Conservation (phyloP, 805 yeast species). For the Kluyveromyces nonfermentans region DNA sequence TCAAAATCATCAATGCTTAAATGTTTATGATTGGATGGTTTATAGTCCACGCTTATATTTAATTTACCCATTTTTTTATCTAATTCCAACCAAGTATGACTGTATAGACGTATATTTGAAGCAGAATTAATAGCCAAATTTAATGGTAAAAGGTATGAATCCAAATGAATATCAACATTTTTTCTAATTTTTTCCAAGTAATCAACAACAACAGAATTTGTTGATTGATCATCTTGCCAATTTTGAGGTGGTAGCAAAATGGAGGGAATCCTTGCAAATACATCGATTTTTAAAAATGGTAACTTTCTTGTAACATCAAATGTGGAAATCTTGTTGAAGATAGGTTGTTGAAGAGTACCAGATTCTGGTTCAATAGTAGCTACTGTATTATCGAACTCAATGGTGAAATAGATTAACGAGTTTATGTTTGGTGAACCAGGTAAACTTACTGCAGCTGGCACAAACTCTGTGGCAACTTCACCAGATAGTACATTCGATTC, state of each 20-base stretch:
- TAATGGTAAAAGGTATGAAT: slow-evolving; percentile 57
- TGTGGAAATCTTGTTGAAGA: slow-evolving; percentile 81
- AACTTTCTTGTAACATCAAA: slow-evolving; percentile 71
- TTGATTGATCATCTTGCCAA: slow-evolving; percentile 21
- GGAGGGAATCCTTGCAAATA: slow-evolving; percentile 71
- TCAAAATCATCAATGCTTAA: slow-evolving; percentile 88
- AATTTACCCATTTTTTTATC: slow-evolving; percentile 41
- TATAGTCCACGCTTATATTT: slow-evolving; percentile 58
- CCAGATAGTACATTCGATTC: slow-evolving; percentile 29
- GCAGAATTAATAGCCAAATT: slow-evolving; percentile 42
- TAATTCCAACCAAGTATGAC: slow-evolving; percentile 49
- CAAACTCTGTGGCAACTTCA: slow-evolving; percentile 23
- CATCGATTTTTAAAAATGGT: slow-evolving; percentile 61
- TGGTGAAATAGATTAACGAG: slow-evolving; percentile 71
- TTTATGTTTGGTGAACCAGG: slow-evolving; percentile 48
- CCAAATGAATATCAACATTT: slow-evolving; percentile 66
- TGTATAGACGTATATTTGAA: slow-evolving; percentile 47
- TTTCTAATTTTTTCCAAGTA: slow-evolving; percentile 28
- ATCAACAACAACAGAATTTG: slow-evolving; percentile 12
- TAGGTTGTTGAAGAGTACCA: slow-evolving; percentile 69
- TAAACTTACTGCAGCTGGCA: slow-evolving; percentile 47
- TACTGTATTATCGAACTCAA: slow-evolving; percentile 93
- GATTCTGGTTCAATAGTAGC: slow-evolving; percentile 79
- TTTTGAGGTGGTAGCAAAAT: slow-evolving; percentile 40
- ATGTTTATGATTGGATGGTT: slow-evolving; percentile 55